Conservation (phyloP, 2,329 filamentous ascomycete species). For the Escovopsis weberi region DNA sequence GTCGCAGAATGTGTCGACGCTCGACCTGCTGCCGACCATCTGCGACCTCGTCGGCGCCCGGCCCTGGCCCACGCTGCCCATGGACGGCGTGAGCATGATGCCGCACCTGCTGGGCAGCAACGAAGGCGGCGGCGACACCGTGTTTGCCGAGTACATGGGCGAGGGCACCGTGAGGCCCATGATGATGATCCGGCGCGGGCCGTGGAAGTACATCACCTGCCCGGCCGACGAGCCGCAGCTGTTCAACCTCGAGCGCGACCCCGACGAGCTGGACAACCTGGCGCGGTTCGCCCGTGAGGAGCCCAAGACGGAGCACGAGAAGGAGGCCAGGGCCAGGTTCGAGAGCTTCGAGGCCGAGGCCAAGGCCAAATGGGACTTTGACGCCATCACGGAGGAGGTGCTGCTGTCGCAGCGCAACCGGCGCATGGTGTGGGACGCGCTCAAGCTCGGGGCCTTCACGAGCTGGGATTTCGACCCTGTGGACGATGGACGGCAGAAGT, state of each 20-base stretch:
- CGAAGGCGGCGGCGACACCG: conserved; percentile 61
- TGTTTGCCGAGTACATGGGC: conserved; percentile 90
- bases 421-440: conserved; percentile 62
- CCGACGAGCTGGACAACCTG: conserved; percentile 63
- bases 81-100: conserved; percentile 71
- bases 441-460: conserved; percentile 61
- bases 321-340: conserved; percentile 35
- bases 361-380: conserved; percentile 64
- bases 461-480: conserved; percentile 76
- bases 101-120: conserved; percentile 54
- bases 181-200: conserved; percentile 84
- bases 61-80: conserved; percentile 55
- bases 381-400: conserved; percentile 59
- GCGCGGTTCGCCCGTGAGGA: conserved; percentile 27
- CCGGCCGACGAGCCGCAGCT: conserved; percentile 73
- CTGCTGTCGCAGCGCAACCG: conserved; percentile 65
- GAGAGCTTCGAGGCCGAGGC: conserved; percentile 62
- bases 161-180: conserved; percentile 80
- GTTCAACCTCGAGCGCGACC: conserved; percentile 64
- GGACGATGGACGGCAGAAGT: conserved; percentile 54
- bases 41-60: conserved; percentile 67
- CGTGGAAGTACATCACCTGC: conserved; percentile 85
- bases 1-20: conserved; percentile 71
- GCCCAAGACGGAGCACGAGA: conserved; percentile 27
- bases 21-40: conserved; percentile 81